Conservation (phyloP, 2,329 filamentous ascomycete genomes). For the Colletotrichum truncatum region DNA sequence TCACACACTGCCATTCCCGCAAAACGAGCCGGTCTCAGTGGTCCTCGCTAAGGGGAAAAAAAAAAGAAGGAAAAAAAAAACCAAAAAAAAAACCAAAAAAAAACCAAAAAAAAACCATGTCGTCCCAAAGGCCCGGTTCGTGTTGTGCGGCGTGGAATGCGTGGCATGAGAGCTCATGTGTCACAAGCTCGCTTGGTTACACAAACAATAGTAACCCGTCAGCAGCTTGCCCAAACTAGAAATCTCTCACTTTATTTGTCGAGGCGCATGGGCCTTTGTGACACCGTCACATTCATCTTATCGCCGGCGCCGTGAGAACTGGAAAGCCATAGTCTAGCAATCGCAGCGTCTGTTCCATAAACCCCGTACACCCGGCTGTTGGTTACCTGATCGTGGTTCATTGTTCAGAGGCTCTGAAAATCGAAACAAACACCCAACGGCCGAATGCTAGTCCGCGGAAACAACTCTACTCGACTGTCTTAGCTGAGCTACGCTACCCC, state of each 20-base stretch:
- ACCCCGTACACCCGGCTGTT: too few species aligned
- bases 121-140: constrained; percentile 16
- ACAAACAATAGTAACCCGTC: background rate
- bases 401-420: too few species aligned
- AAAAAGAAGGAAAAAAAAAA: too few species aligned
- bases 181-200: constrained; percentile 16
- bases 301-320: background rate
- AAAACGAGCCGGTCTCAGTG: background rate
- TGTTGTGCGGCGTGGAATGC: background rate
- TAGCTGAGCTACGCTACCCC: background rate
- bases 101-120: background rate
- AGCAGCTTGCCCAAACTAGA: constrained; percentile 5
- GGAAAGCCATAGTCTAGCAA: background rate
- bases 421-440: too few species aligned
- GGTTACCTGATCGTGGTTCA: too few species aligned
- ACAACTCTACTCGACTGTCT: too few species aligned
- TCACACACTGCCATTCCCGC: background rate
- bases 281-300: background rate
- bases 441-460: too few species aligned
- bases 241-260: background rate
- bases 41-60: background rate
- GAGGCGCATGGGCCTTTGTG: constrained; percentile 1
- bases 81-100: background rate
- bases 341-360: too few species aligned
- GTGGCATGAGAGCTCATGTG: background rate